These are phyloP conservation scores for Calocera cornea DNA, from an alignment of 768 basidiomycete genomes.

Conservation along the genomic window DNA sequence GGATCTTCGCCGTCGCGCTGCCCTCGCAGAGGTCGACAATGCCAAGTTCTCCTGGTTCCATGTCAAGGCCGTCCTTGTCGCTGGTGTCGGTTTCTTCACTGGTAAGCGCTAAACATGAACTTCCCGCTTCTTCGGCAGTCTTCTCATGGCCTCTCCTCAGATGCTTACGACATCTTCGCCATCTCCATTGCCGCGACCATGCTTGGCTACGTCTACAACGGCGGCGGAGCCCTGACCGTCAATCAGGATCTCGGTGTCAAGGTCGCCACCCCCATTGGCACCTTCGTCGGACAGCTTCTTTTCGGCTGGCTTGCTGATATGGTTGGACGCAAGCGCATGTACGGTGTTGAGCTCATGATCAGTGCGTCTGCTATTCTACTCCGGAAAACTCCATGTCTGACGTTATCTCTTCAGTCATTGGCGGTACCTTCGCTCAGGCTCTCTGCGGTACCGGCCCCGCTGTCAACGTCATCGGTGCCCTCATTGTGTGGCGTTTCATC, in stretches of 20 bases:
- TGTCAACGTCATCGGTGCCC: conserved; percentile 56
- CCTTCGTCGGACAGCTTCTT: conserved; percentile 56
- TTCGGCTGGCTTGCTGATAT: conserved; percentile 73
- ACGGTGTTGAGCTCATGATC: conserved; percentile 64
- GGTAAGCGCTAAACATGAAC: conserved; percentile 39
- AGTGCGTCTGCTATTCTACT: conserved; percentile 21
- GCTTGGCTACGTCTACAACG: conserved; percentile 70
- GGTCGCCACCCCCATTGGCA: conserved; percentile 64
- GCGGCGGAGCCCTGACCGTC: conserved; percentile 31
- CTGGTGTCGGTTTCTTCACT: conserved; percentile 85
- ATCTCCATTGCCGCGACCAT: conserved; percentile 76
- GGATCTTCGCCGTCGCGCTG: conserved; percentile 46
- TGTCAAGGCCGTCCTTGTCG: conserved; percentile 48
- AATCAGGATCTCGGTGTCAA: conserved; percentile 69
- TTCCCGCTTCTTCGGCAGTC: neutral
- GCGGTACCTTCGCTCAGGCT: conserved; percentile 68
- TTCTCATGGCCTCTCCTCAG: neutral
- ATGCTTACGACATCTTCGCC: conserved; percentile 67
- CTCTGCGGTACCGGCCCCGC: conserved; percentile 53
- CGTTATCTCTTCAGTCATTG: conserved; percentile 35
- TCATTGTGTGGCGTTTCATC: conserved; percentile 76
- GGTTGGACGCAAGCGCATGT: conserved; percentile 63
- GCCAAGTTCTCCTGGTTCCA: conserved; percentile 83
- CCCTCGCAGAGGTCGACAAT: conserved; percentile 75
- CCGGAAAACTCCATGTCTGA: neutral